A percentile compares a stretch with the other conserved stretches of the same genome.
phyloP scores from a whole-genome alignment of 345 rosid species.

The Theobroma cacao region DNA sequence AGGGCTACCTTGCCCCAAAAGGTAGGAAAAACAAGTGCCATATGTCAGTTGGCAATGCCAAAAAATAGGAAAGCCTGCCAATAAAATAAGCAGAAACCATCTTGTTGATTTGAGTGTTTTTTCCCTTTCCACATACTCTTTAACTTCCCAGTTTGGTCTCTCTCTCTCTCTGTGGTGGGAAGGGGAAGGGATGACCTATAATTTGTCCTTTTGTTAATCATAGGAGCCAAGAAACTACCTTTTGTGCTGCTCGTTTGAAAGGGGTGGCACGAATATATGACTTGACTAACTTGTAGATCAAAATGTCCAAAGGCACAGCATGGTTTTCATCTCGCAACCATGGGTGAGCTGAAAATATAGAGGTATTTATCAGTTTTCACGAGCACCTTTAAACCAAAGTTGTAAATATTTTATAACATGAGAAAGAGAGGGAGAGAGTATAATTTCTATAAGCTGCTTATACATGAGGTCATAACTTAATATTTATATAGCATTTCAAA shows the following conservation, averaged over 20 bases:
- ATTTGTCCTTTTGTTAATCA: background rate
- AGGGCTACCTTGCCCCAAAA: background rate
- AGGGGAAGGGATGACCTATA: background rate
- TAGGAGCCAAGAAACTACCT: constrained; percentile 43
- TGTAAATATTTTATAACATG: background rate
- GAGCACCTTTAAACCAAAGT: background rate
- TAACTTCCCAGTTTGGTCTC: background rate
- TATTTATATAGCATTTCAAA: background rate
- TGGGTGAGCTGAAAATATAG: constrained; percentile 70
- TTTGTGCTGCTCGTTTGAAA: constrained; percentile 75
- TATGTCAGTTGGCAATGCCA: background rate
- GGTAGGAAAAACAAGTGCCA: background rate
- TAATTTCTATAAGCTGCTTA: background rate
- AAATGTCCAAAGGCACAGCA: constrained; percentile 68
- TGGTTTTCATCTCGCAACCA: constrained; percentile 68
- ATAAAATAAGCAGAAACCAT: background rate
- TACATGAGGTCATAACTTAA: background rate
- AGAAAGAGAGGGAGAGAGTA: background rate
- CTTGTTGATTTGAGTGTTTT: background rate
- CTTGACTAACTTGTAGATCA: constrained; percentile 75
- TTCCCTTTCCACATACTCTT: background rate
- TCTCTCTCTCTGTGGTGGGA: background rate
- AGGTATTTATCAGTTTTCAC: constrained; percentile 12
- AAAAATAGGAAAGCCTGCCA: background rate
- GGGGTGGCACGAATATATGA: constrained; percentile 73